These are phyloP conservation scores for Fraxinus excelsior DNA, from an alignment of 257 asterid genomes.

Conservation along the genomic window DNA sequence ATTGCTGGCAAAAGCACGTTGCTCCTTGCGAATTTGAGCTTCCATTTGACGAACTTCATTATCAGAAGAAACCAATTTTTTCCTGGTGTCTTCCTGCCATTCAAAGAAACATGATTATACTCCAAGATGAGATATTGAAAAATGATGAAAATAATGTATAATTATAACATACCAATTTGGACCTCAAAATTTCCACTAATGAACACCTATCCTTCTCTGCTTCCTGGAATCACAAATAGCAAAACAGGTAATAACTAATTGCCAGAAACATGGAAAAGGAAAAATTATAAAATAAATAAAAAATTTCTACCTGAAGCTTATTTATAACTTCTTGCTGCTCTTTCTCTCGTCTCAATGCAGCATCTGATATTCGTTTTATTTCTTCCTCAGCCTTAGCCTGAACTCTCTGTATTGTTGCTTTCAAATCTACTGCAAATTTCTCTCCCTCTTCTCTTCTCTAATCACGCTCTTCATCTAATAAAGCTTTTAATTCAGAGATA, in stretches of 20 bases:
- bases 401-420: conserved; percentile 67
- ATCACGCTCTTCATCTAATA: conserved; percentile 90
- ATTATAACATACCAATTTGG: conserved; percentile 88
- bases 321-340: conserved; percentile 89
- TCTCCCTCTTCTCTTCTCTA: conserved; percentile 91
- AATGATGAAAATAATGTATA: no score
- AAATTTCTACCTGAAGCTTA: conserved; percentile 73
- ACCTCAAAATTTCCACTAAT: conserved; percentile 76
- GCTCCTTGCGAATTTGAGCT: no score
- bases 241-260: conserved; percentile 10
- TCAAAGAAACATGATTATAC: no score
- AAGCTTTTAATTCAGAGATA: conserved; percentile 70
- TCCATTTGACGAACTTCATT: no score
- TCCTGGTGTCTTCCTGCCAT: no score
- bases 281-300: conserved; percentile 17
- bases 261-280: conserved; percentile 12
- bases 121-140: no score
- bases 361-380: conserved; percentile 63
- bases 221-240: conserved; percentile 53
- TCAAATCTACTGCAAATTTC: conserved; percentile 70
- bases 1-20: no score
- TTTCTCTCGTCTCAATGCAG: conserved; percentile 73
- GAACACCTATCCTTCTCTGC: conserved; percentile 82
- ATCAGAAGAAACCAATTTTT: no score
- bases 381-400: conserved; percentile 90